A percentile compares a stretch with the other conserved stretches of the same genome.
Conservation (phyloP, 176 grass and related monocot genomes). For the Pontederia crassipes region DNA sequence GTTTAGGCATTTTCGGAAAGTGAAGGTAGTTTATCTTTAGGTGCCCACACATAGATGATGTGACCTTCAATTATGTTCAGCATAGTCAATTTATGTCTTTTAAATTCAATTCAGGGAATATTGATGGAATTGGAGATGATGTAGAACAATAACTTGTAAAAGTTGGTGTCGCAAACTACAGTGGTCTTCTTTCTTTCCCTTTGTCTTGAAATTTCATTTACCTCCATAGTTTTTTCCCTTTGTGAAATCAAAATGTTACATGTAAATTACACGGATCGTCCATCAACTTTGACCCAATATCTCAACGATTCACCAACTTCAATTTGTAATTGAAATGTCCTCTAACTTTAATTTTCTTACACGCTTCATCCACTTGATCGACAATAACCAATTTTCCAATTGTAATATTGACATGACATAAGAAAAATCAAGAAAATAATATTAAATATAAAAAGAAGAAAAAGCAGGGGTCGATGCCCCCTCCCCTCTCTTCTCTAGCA, state of each 20-base stretch:
- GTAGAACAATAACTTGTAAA: slow-evolving; percentile 86
- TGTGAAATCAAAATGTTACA: not conserved
- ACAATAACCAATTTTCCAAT: no score
- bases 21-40: slow-evolving; percentile 37
- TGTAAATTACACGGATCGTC: not conserved
- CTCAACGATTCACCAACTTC: no score
- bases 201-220: not conserved
- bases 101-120: slow-evolving; percentile 45
- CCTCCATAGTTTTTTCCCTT: no score
- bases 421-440: no score
- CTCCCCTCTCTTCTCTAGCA: no score
- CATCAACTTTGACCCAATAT: no score
- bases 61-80: not conserved
- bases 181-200: slow-evolving; percentile 25
- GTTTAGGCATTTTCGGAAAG: slow-evolving; percentile 91
- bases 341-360: no score
- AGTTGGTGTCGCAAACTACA: slow-evolving; percentile 92
- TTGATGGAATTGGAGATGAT: slow-evolving; percentile 84
- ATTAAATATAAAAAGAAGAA: no score
- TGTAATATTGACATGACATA: no score
- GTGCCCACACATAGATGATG: not conserved
- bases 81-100: not conserved
- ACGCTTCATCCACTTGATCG: no score
- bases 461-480: no score
- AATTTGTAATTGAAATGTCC: no score